Conservation (phyloP, 2,329 filamentous ascomycete genomes). For the Cryoendolithus antarcticus region DNA sequence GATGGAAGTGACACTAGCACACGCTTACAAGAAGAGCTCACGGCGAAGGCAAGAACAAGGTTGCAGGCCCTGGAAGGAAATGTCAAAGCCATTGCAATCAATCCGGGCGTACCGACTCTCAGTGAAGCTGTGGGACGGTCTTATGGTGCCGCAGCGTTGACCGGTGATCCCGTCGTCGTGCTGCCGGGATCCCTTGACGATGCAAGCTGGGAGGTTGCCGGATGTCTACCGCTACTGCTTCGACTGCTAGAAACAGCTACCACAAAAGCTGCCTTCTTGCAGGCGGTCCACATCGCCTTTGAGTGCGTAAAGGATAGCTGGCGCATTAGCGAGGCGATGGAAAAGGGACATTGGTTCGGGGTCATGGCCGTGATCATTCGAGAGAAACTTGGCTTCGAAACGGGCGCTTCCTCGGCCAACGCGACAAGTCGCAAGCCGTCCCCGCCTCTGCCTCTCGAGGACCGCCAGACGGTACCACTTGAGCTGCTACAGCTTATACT, state of each 20-base stretch:
- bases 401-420: conserved; percentile 12
- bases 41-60: conserved; percentile 32
- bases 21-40: conserved; percentile 23
- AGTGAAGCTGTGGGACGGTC: conserved; percentile 76
- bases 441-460: conserved; percentile 21
- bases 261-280: conserved; percentile 56
- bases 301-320: conserved; percentile 80
- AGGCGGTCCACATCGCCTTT: conserved; percentile 73
- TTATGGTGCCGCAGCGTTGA: conserved; percentile 70
- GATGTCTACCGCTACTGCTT: conserved; percentile 72
- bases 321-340: conserved; percentile 97
- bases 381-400: conserved; percentile 58
- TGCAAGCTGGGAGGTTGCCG: conserved; percentile 83
- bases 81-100: conserved; percentile 70
- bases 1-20: conserved; percentile 30
- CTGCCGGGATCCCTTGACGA: conserved; percentile 80
- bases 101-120: conserved; percentile 73
- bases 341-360: conserved; percentile 85
- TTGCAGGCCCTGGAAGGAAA: conserved; percentile 58
- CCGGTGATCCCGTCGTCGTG: conserved; percentile 69
- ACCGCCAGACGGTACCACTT: conserved; percentile 40
- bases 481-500: conserved; percentile 66
- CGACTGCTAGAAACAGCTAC: conserved; percentile 71
- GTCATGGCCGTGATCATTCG: conserved; percentile 74
- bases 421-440: conserved; percentile 11